These are phyloP conservation scores for Pseudoneurospora amorphoporcata DNA, from an alignment of 495 filamentous ascomycete genomes.

Conservation along the genomic window DNA sequence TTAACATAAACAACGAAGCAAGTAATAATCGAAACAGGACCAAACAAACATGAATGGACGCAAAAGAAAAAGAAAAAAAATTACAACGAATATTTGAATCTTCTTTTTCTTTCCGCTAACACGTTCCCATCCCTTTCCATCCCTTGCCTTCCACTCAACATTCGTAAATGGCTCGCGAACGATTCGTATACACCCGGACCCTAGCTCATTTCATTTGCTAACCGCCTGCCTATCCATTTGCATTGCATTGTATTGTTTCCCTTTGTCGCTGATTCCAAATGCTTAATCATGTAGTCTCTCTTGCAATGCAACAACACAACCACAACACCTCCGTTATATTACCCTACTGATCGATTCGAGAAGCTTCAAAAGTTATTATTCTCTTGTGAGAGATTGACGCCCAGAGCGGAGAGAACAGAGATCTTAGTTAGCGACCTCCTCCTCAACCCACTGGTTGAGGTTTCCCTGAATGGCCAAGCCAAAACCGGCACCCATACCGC, in stretches of 20 bases:
- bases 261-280: neutral
- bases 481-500: conserved; percentile 39
- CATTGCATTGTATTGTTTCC: neutral
- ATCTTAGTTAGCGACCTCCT: conserved; percentile 42
- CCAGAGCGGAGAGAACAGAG: neutral
- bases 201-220: neutral
- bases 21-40: conserved; percentile 2
- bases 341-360: neutral
- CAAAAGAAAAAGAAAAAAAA: conserved; percentile 12
- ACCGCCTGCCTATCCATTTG: neutral
- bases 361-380: neutral
- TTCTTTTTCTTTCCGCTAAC: neutral
- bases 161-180: neutral
- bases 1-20: conserved; percentile 10
- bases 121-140: neutral
- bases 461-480: conserved; percentile 42
- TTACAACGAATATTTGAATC: conserved; percentile 7
- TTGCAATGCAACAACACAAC: neutral
- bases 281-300: neutral
- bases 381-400: neutral
- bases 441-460: conserved; percentile 46
- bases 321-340: neutral
- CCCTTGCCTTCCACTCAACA: neutral
- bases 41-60: neutral
- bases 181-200: neutral